These are phyloP conservation scores for Laguncularia racemosa DNA, from an alignment of 345 rosid species.

Conservation along the genomic window DNA sequence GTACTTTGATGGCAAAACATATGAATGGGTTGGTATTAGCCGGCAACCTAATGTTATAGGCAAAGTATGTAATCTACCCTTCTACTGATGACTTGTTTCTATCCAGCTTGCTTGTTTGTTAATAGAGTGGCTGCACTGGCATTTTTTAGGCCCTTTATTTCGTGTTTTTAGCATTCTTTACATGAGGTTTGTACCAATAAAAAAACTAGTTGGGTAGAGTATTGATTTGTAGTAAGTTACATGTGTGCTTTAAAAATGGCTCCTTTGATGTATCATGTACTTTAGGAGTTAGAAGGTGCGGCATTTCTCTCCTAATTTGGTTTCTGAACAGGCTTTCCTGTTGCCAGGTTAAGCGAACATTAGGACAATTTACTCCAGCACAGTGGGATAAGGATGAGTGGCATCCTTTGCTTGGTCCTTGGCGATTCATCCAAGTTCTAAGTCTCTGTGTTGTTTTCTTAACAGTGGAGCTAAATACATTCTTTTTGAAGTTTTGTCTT, in stretches of 20 bases:
- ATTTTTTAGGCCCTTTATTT: no score
- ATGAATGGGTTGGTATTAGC: conserved; percentile 99
- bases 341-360: conserved; percentile 72
- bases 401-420: conserved; percentile 95
- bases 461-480: conserved; percentile 93
- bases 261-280: no score
- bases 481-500: conserved; percentile 93
- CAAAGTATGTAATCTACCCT: conserved; percentile 34
- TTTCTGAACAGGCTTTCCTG: background rate
- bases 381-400: conserved; percentile 99
- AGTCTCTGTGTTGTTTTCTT: conserved; percentile 76
- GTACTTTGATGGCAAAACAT: conserved; percentile 90
- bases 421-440: conserved; percentile 96
- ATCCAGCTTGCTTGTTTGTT: no score
- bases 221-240: no score
- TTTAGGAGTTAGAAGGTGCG: background rate
- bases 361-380: conserved; percentile 97
- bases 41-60: conserved; percentile 89
- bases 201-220: no score
- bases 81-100: no score
- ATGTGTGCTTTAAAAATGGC: no score
- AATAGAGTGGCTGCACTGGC: no score
- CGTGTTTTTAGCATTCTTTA: no score
- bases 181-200: no score
- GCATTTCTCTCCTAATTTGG: background rate